Base-by-base conservation (phyloP, 1,139 yeast genomes). In the Yamadazyma triangularis region DNA sequence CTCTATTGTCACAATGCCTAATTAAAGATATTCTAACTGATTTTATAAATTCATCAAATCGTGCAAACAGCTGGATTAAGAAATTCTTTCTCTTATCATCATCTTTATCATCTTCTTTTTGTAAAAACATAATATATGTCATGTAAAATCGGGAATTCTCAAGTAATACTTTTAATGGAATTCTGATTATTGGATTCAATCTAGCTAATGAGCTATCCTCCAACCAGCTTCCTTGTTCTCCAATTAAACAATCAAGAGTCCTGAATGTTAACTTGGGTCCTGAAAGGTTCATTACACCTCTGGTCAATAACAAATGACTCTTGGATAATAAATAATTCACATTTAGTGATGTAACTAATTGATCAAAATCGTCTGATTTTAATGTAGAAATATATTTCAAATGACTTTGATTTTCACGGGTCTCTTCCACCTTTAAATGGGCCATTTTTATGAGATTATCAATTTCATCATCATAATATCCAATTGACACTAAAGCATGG, bases 101-200 rank as follows among this genome's bases (percentile, higher is more conserved):
- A 12, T 56, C 54, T 18, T 46, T 45, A 11, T 38, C 35, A 13
- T 60, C 66, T 41, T 66, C 73, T 9, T 53, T 49, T 39, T 67
- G 72, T 14, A 67, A 43, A 29, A 64, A 45, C 18, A 60, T 45
- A 4, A 64, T 35, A 31, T 58, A 60, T 6, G 56, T 42, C 39
- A 64, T 39, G 30, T 50, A 64, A 24, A 58, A 47, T 28, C 56
- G 48, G 23, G 60, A 47, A 36, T 62, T 63, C 23, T 50, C 51
- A 15, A 66, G 42, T 16, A 57, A 46, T n/a, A 49, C 41, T n/a
- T 41, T 41, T 4, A 43, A 39, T 39, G 67, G 72, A 26, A 55
- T 50, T 23, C 38, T 42, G 18, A 53, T 40, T 4, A 41, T 32
- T 13, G 34, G 32, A 5, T 47, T 32, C 11, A 51, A 34, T 27